phyloP scores from a whole-genome alignment of 208 protist species.

The Leishmania mexicana region DNA sequence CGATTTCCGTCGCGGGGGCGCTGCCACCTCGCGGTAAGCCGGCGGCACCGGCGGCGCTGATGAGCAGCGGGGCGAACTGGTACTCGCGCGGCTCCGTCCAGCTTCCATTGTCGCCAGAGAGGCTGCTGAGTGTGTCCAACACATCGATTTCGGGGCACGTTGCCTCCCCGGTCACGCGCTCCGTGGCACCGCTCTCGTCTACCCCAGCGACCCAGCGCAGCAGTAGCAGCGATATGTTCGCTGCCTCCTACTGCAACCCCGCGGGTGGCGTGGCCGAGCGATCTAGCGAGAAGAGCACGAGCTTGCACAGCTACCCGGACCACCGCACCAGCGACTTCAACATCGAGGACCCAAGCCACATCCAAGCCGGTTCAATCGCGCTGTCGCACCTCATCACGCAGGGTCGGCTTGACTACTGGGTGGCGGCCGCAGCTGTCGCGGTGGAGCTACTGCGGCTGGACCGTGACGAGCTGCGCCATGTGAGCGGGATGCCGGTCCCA shows the following conservation, averaged over 20 bases:
- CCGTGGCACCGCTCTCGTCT: constrained; percentile 6
- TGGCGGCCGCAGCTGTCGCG: constrained; percentile 27
- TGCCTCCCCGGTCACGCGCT: constrained; percentile 8
- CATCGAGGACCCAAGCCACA: constrained; percentile 25
- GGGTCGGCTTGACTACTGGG: constrained; percentile 31
- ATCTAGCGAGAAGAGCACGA: constrained; percentile 11
- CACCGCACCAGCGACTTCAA: constrained; percentile 25
- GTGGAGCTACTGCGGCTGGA: constrained; percentile 28
- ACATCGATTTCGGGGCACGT: neutral
- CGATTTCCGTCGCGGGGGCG: neutral
- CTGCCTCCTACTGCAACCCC: neutral
- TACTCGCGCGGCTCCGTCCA: neutral
- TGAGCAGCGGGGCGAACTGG: constrained; percentile 1
- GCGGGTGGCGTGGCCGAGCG: neutral
- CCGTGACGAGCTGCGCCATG: constrained; percentile 22
- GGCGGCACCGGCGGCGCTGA: neutral
- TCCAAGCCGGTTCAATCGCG: constrained; percentile 26
- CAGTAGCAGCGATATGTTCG: constrained; percentile 18
- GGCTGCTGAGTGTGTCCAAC: neutral
- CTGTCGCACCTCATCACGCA: constrained; percentile 34
- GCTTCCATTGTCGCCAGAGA: neutral
- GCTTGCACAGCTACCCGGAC: constrained; percentile 19
- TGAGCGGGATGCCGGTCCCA: constrained; percentile 9
- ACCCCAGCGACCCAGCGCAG: neutral
- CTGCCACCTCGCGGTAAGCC: neutral